phyloP scores from a whole-genome alignment of 208 protist genomes.

The Leishmania lainsoni region DNA sequence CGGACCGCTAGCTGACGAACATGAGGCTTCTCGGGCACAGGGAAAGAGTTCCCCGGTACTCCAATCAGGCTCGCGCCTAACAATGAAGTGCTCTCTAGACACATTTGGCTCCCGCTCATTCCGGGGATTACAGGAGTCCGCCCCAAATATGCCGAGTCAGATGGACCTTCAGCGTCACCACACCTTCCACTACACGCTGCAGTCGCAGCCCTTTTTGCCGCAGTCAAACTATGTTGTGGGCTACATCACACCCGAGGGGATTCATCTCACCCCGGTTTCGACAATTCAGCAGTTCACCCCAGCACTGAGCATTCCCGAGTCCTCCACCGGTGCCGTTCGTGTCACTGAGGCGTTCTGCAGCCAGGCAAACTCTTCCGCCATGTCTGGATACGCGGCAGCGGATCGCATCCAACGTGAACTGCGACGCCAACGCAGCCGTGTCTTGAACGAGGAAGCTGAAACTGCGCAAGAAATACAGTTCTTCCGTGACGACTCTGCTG shows the following conservation, averaged over 20 bases:
- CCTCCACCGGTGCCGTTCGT: constrained; percentile 22
- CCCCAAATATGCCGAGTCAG: constrained; percentile 6
- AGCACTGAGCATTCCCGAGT: constrained; percentile 14
- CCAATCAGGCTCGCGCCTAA: constrained; percentile 54
- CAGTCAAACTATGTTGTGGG: constrained; percentile 77
- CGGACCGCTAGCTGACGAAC: constrained; percentile 12
- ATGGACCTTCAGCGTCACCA: constrained; percentile 32
- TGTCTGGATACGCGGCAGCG: constrained; percentile 49
- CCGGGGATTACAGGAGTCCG: background rate
- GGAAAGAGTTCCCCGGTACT: constrained; percentile 30
- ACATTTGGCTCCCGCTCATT: constrained; percentile 82
- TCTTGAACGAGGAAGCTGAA: constrained; percentile 69
- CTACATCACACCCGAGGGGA: constrained; percentile 45
- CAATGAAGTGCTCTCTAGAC: constrained; percentile 74
- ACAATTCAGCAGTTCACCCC: constrained; percentile 51
- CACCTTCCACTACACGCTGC: constrained; percentile 69
- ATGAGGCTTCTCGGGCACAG: background rate
- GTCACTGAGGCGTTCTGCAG: constrained; percentile 51
- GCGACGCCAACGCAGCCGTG: constrained; percentile 68
- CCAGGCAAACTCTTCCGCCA: constrained; percentile 29
- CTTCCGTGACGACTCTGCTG: constrained; percentile 47
- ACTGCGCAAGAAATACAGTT: constrained; percentile 57
- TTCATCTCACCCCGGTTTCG: constrained; percentile 78
- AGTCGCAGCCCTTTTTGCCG: constrained; percentile 66
- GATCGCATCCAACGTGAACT: constrained; percentile 75